Conservation (phyloP, 2,329 filamentous ascomycete genomes). For the Fusarium sambucinum region DNA sequence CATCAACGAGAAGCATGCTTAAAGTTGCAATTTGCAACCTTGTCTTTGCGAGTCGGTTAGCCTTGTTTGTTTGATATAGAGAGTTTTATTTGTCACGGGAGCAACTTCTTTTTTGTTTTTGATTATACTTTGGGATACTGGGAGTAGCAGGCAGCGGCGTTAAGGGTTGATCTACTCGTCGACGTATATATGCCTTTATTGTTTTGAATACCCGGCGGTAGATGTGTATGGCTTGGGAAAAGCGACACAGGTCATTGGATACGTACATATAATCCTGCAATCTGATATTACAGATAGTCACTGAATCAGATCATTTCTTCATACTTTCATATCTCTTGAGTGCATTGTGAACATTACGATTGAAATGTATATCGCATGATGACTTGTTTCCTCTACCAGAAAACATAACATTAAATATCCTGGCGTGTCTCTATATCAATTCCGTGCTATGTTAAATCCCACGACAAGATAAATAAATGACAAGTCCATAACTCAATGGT, state of each 20-base stretch:
- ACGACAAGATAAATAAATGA: not conserved
- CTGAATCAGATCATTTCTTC: constrained; percentile 37
- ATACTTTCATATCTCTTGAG: not conserved
- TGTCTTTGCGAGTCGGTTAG: constrained; percentile 33
- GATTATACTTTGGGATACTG: constrained; percentile 24
- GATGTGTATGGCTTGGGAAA: constrained; percentile 41
- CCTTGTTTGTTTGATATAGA: constrained; percentile 41
- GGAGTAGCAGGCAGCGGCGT: constrained; percentile 48
- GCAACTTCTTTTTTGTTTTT: constrained; percentile 12
- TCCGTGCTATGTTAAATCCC: not conserved
- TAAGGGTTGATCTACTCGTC: constrained; percentile 28
- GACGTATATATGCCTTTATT: constrained; percentile 23
- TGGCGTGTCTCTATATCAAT: not conserved
- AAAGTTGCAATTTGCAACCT: constrained; percentile 1
- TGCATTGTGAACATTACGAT: not conserved
- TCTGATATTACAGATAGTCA: constrained; percentile 35
- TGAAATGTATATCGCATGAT: no score
- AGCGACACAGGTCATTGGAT: constrained; percentile 38
- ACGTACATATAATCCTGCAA: constrained; percentile 33
- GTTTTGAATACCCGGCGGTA: constrained; percentile 45
- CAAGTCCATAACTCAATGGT: not conserved
- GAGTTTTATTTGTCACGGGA: constrained; percentile 17
- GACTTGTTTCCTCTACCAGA: not conserved
- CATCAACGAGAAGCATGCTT: constrained; percentile 33
- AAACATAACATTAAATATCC: not conserved